A percentile compares a stretch with the other conserved stretches of the same genome.
Evolutionary conservation across 148 eudicot genomes (phyloP).

Genomic region (Camellia granthamiana): DNA sequence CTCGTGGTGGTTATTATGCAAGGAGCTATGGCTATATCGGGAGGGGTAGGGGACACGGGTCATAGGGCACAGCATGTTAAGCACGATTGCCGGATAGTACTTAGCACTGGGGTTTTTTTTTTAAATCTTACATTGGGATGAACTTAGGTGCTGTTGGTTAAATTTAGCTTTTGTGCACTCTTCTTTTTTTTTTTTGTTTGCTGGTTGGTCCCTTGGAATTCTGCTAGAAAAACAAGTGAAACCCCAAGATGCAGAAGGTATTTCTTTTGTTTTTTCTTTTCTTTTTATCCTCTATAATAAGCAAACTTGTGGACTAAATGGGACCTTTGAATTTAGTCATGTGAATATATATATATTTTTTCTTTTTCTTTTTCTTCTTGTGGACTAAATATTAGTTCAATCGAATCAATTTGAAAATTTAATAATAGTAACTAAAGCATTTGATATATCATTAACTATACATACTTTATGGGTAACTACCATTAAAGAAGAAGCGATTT

Average conservation of each 20-base stretch:
- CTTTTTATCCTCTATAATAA: background rate
- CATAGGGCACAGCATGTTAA: background rate
- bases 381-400: too few species aligned
- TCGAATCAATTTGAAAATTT: too few species aligned
- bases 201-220: background rate
- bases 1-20: slow-evolving; percentile 46
- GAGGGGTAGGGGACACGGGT: slow-evolving; percentile 43
- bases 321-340: background rate
- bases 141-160: background rate
- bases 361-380: too few species aligned
- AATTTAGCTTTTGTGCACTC: too few species aligned
- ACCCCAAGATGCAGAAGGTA: background rate
- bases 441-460: too few species aligned
- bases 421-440: too few species aligned
- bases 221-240: background rate
- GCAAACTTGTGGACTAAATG: background rate
- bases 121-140: background rate
- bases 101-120: background rate
- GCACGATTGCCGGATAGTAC: too few species aligned
- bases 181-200: too few species aligned
- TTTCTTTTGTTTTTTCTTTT: too few species aligned
- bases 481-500: too few species aligned
- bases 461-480: too few species aligned
- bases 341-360: too few species aligned
- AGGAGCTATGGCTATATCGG: slow-evolving; percentile 52